Conservation (phyloP, 805 yeast genomes). For the Myxozyma sirexii region DNA sequence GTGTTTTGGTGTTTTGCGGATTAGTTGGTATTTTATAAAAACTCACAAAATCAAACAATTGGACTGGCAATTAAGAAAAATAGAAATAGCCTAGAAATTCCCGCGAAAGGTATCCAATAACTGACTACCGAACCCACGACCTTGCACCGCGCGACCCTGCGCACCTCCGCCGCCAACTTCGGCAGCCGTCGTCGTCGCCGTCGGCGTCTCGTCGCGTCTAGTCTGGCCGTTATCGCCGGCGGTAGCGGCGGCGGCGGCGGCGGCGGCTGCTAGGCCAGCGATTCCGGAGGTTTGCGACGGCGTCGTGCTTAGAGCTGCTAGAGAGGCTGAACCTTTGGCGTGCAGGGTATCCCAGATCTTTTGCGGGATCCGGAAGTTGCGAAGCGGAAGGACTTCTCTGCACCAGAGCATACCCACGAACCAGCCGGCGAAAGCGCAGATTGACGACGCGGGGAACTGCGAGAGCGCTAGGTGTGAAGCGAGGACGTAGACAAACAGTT, state of each 20-base stretch:
- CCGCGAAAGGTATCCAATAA: conserved; percentile 29
- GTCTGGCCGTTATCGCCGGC: neutral
- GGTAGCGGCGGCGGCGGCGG: neutral
- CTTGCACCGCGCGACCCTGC: conserved; percentile 1
- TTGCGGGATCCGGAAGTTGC: conserved; percentile 46
- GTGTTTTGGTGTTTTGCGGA: neutral
- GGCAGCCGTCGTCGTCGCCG: conserved; percentile 2
- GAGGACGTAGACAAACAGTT: conserved; percentile 43
- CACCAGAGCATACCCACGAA: conserved; percentile 43
- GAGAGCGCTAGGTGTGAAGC: conserved; percentile 43
- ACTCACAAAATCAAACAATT: too few species aligned
- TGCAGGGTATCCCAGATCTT: conserved; percentile 27
- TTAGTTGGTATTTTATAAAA: too few species aligned
- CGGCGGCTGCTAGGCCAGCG: conserved; percentile 14
- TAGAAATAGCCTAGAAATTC: neutral
- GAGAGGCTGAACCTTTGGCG: conserved; percentile 7
- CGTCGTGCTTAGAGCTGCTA: conserved; percentile 15
- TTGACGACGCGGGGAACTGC: conserved; percentile 40
- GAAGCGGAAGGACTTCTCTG: conserved; percentile 46
- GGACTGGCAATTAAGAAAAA: too few species aligned
- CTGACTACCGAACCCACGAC: conserved; percentile 25
- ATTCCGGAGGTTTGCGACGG: conserved; percentile 14
- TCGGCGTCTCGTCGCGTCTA: neutral
- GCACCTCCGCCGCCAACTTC: neutral
- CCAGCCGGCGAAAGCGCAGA: conserved; percentile 45